Evolutionary conservation across 2,329 filamentous ascomycete species (phyloP), one percentile per base, ranked within the genome.

Genomic region (Xylaria sp.): DNA sequence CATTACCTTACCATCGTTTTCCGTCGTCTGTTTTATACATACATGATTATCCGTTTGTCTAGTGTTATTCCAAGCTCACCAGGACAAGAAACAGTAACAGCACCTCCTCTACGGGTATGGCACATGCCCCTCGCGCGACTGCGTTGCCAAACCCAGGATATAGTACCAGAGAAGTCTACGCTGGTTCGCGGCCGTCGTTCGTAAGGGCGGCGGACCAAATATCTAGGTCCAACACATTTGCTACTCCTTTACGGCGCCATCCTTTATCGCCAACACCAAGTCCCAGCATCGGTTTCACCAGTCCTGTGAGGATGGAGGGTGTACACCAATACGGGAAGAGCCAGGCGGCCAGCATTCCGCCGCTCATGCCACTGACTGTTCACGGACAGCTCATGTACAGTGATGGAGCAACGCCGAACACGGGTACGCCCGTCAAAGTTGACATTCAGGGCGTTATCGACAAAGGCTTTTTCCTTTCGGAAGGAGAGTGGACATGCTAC

Each of bases 401-500:
- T 2, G 82, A 90, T 53, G 72, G 69, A 5, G 71, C 57, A n/a
- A 54, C 65, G 11, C 55, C 55, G 18, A 57, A 58, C 19, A 46
- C 67, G 11, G 64, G 65, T 5, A 76, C 77, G 2, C 76, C 79
- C 0, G 80, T 94, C 65, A 87, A 86, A 64, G 81, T 89, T 18
- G 87, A 90, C 11, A 90, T 96, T 64, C 81, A 87, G 35, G 90
- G 90, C 42, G 88, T 85, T 68, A 91, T 96, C 61, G 90, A 95
- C 72, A 95, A 96, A 68, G 92, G 92, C 0, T 95, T 96, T 75
- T 96, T 96, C 71, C 78, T 86, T 42, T 83, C 82, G 2, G 92
- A 95, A 58, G 81, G 83, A 16, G 90, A 92, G 67, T 96, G 91
- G 91, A 96, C 92, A 0, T 96, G 92, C 76, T 96, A 96, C 72